Evolutionary conservation across 306 rosid genomes (phyloP).

Genomic region (Cercis canadensis): DNA sequence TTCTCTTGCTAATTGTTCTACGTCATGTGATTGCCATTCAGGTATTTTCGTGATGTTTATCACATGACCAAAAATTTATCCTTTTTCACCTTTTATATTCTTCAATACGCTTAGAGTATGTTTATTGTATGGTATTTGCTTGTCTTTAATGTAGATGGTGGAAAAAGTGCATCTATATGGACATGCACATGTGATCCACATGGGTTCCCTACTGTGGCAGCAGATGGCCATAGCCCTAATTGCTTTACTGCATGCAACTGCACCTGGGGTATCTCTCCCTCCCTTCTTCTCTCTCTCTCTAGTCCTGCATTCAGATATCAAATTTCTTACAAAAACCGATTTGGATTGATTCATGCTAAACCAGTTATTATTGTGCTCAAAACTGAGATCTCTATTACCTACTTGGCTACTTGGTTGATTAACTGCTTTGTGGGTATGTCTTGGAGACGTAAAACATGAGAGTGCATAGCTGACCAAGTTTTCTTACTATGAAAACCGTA

Average conservation of each 20-base stretch:
- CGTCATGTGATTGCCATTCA: slow-evolving; percentile 81
- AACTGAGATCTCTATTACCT: no score
- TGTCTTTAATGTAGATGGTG: slow-evolving; percentile 56
- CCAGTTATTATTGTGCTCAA: slow-evolving; percentile 1
- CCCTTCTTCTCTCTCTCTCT: slow-evolving; percentile 40
- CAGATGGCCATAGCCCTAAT: slow-evolving; percentile 46
- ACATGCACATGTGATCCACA: slow-evolving; percentile 72
- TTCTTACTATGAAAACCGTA: slow-evolving; percentile 22
- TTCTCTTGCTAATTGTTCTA: slow-evolving; percentile 74
- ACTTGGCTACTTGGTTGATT: not conserved
- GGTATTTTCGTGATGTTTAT: slow-evolving; percentile 55
- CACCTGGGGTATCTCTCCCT: slow-evolving; percentile 64
- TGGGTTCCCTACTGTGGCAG: slow-evolving; percentile 77
- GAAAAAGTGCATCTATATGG: slow-evolving; percentile 59
- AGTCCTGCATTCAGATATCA: slow-evolving; percentile 25
- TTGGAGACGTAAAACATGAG: slow-evolving; percentile 1
- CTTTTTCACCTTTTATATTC: not conserved
- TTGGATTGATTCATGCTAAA: slow-evolving; percentile 21
- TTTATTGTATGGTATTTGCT: slow-evolving; percentile 28
- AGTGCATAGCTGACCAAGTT: not conserved
- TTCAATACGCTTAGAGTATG: no score
- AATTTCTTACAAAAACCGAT: slow-evolving; percentile 20
- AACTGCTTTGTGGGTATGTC: slow-evolving; percentile 2
- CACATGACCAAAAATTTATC: not conserved
- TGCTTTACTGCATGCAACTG: slow-evolving; percentile 93